These are phyloP conservation scores for Arachis monticola DNA, from an alignment of 331 rosid genomes.

Conservation along the genomic window DNA sequence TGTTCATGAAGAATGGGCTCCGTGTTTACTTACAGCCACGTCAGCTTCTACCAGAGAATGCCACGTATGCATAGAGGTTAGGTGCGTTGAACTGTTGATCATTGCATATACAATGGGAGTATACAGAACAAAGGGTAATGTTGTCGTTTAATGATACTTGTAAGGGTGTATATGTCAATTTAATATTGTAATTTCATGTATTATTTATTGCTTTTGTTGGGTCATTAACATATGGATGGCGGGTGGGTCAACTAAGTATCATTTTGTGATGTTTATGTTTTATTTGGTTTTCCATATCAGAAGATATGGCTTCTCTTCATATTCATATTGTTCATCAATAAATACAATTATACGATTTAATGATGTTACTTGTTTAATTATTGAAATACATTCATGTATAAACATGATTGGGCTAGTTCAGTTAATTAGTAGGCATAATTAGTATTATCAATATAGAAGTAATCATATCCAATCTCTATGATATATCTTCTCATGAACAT, in stretches of 20 bases:
- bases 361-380: background rate
- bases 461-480: no score
- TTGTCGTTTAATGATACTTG: conserved; percentile 24
- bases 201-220: conserved; percentile 24
- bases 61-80: conserved; percentile 17
- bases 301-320: conserved; percentile 32
- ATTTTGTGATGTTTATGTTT: conserved; percentile 32
- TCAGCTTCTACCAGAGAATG: conserved; percentile 42
- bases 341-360: conserved; percentile 32
- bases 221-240: conserved; percentile 18
- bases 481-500: no score
- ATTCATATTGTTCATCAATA: conserved; percentile 44
- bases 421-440: background rate
- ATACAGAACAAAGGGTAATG: conserved; percentile 31
- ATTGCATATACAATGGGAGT: conserved; percentile 7
- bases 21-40: conserved; percentile 73
- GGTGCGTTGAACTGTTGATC: conserved; percentile 22
- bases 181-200: conserved; percentile 24
- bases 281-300: conserved; percentile 33
- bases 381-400: background rate
- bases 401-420: background rate
- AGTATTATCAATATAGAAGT: no score
- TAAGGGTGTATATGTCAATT: conserved; percentile 31
- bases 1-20: conserved; percentile 90
- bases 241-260: conserved; percentile 46